These are phyloP conservation scores for Annulohypoxylon moriforme DNA, from an alignment of 495 filamentous ascomycete genomes.

Conservation along the genomic window DNA sequence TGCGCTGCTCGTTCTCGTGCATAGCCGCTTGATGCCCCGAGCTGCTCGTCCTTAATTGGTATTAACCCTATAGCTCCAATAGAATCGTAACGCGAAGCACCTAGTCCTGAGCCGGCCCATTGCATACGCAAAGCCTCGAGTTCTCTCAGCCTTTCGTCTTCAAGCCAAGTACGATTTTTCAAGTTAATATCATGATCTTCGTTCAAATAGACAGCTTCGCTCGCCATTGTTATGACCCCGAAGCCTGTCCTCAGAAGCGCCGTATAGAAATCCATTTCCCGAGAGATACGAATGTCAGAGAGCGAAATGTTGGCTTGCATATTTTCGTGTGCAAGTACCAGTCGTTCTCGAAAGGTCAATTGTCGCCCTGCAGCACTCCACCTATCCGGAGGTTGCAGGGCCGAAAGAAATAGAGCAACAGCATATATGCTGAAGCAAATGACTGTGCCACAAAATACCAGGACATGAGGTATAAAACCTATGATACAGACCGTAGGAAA, in stretches of 20 bases:
- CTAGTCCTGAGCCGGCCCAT: conserved; percentile 58
- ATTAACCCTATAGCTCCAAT: conserved; percentile 64
- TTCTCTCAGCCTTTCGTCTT: conserved; percentile 78
- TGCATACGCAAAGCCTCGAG: conserved; percentile 68
- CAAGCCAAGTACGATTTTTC: conserved; percentile 88
- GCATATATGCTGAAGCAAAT: conserved; percentile 79
- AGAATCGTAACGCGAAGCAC: conserved; percentile 59
- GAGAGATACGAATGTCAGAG: conserved; percentile 77
- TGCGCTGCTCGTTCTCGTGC: conserved; percentile 70
- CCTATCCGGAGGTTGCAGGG: conserved; percentile 67
- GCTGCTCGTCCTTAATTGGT: conserved; percentile 59
- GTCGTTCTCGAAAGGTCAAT: conserved; percentile 57
- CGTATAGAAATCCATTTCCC: conserved; percentile 95
- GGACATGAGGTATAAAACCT: conserved; percentile 91
- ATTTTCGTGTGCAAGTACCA: conserved; percentile 78
- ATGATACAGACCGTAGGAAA: conserved; percentile 96
- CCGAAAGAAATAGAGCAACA: conserved; percentile 79
- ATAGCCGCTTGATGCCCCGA: conserved; percentile 69
- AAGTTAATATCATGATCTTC: conserved; percentile 83
- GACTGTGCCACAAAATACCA: conserved; percentile 81
- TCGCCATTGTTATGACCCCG: conserved; percentile 86
- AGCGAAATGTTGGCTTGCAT: conserved; percentile 92
- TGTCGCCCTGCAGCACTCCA: conserved; percentile 39
- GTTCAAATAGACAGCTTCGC: conserved; percentile 94
- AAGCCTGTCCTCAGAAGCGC: conserved; percentile 88